Conservation (phyloP, 2,329 filamentous ascomycete species). For the Ophiostoma montium region DNA sequence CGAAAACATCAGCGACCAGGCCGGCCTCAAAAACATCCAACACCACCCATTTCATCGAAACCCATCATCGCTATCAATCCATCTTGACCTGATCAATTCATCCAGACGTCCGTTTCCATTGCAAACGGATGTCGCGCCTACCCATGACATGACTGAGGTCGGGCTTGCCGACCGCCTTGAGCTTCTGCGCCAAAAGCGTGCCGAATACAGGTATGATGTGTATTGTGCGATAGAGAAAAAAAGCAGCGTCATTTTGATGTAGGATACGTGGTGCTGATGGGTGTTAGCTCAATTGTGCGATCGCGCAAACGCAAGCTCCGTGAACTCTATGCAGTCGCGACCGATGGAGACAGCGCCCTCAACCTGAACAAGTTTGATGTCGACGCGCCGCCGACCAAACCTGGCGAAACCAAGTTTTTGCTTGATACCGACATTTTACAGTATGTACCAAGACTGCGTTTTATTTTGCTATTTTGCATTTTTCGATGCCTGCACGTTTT, state of each 20-base stretch:
- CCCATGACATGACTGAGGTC: conserved; percentile 60
- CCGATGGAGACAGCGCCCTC: conserved; percentile 48
- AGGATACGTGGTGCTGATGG: conserved; percentile 30
- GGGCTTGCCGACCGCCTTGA: conserved; percentile 49
- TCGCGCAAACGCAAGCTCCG: conserved; percentile 85
- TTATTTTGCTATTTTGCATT: conserved; percentile 7
- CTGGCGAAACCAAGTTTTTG: conserved; percentile 41
- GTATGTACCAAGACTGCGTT: conserved; percentile 30
- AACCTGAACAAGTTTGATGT: conserved; percentile 41
- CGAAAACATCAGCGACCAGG: conserved; percentile 19
- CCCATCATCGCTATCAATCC: conserved; percentile 20
- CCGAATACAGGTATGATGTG: conserved; percentile 43
- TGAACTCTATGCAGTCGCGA: conserved; percentile 71
- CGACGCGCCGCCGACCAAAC: conserved; percentile 39
- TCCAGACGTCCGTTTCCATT: conserved; percentile 41
- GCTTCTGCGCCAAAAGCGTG: conserved; percentile 51
- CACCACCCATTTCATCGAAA: conserved; percentile 24
- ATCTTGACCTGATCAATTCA: conserved; percentile 20
- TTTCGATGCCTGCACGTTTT: conserved; percentile 1
- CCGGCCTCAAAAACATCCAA: conserved; percentile 17
- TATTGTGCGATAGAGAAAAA: conserved; percentile 30
- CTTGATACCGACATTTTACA: conserved; percentile 43
- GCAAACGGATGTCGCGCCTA: conserved; percentile 56
- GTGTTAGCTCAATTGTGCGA: conserved; percentile 53
- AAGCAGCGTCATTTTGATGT: conserved; percentile 36